Evolutionary conservation across 148 eudicot genomes (phyloP).

Genomic region (Heliamphora exappendiculata): DNA sequence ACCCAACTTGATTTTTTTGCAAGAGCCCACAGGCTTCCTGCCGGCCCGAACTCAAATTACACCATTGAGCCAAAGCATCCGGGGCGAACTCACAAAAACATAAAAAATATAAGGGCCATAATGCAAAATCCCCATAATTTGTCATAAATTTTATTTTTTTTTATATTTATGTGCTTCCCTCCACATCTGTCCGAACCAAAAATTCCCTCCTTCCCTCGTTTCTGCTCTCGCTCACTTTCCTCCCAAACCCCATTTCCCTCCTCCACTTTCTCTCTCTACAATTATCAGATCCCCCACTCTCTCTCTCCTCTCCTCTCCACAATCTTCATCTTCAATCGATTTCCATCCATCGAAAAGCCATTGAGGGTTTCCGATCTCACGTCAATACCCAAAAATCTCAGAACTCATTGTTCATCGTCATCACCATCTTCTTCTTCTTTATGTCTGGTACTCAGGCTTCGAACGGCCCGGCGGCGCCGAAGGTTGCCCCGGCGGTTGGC

Average conservation of each 20-base stretch:
- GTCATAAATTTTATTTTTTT: conserved; percentile 8
- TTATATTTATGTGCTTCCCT: conserved; percentile 58
- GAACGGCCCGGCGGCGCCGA: conserved; percentile 25
- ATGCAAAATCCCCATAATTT: not conserved
- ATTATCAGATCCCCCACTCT: conserved; percentile 14
- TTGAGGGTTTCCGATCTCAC: not conserved
- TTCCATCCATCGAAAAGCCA: not conserved
- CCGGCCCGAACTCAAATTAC: too few relatives aligned
- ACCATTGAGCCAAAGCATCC: not conserved
- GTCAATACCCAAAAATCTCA: not conserved
- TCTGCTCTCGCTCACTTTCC: conserved; percentile 11
- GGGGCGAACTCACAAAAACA: not conserved
- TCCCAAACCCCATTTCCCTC: conserved; percentile 4
- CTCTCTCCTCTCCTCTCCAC: conserved; percentile 12
- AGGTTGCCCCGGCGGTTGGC: conserved; percentile 17
- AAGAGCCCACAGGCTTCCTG: too few relatives aligned
- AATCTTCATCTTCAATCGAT: not conserved
- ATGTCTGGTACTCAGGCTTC: conserved; percentile 33
- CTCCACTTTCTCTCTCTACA: conserved; percentile 1
- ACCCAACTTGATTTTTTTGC: too few relatives aligned
- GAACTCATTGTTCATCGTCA: not conserved
- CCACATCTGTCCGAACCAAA: conserved; percentile 77
- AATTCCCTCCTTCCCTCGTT: conserved; percentile 55
- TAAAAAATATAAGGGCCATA: not conserved
- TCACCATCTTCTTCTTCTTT: too few relatives aligned